Conservation (phyloP, 106 monocot species). For the Dendrobium catenatum region DNA sequence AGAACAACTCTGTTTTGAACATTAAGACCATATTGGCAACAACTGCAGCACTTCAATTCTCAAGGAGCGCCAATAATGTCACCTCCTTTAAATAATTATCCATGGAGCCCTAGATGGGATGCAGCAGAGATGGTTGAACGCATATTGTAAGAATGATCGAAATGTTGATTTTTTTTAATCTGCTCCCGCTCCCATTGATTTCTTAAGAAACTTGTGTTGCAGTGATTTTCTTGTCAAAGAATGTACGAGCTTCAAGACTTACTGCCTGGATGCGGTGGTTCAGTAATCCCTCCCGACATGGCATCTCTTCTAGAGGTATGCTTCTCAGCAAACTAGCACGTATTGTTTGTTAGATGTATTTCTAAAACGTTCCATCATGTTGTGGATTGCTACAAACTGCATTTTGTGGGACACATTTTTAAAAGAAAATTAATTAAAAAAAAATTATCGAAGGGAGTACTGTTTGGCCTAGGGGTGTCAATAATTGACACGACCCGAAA, state of each 20-base stretch:
- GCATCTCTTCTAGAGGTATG: not conserved
- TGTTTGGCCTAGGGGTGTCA: not conserved
- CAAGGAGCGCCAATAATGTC: conserved; percentile 55
- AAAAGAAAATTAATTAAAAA: not conserved
- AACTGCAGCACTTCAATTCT: conserved; percentile 59
- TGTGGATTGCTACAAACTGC: not conserved
- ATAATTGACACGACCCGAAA: too few relatives aligned
- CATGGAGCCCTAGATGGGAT: conserved; percentile 98
- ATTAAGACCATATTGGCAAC: not conserved
- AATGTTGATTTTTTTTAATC: not conserved
- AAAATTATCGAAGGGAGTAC: not conserved
- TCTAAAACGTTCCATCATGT: not conserved
- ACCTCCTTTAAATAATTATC: conserved; percentile 57
- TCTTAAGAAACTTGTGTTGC: conserved; percentile 18
- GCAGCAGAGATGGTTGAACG: conserved; percentile 56
- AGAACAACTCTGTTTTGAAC: not conserved
- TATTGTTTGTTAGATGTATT: not conserved
- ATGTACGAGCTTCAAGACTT: conserved; percentile 67
- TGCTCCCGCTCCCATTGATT: not conserved
- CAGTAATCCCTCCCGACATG: conserved; percentile 9
- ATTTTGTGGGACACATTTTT: not conserved
- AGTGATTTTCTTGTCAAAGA: conserved; percentile 78
- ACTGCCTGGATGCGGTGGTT: conserved; percentile 46
- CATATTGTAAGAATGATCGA: conserved; percentile 52
- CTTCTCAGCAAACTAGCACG: not conserved